Base-by-base conservation (phyloP, 2,329 filamentous ascomycete species). In the Phaeosphaeriaceae sp. region DNA sequence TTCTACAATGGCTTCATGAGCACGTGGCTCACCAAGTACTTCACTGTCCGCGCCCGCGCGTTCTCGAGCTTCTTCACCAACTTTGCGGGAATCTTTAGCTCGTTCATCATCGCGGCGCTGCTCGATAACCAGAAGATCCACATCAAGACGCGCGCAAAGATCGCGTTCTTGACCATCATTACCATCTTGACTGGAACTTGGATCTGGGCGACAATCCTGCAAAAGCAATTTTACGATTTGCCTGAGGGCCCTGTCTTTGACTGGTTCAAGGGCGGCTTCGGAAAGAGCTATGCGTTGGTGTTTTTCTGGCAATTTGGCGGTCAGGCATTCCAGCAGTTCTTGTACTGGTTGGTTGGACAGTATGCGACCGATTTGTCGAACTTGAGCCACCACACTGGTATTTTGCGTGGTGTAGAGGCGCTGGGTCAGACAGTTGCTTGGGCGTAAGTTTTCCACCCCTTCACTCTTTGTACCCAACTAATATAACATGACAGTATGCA, bases 251-350 rank as follows among this genome's bases (percentile, higher is more conserved):
- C 74, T 0, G 69, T 72, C 0, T 74, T 70, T 44, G 74, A 77
- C 24, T 76, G 74, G 74, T 76, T 76, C 67, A 56, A 57, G 6
- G 72, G 71, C 22, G 74, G 74, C 7, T 77, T 77, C 35, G 72
- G 71, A 3, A 76, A 70, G 47, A 59, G 58, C 22, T 77, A 76
- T 44, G 74, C 74, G 9, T 66, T 77, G 0, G 69, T 75, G 0
- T 75, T 75, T 57, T 76, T 75, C 66, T 75, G 73, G 74, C 72
- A 75, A 28, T 77, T 77, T 23, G 72, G 71, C 21, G 74, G 74
- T 0, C 74, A 77, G 54, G 73, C 74, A 0, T 77, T 76, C 60
- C 74, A 76, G 62, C 74, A 77, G 52, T 77, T 77, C 42, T 53
- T 77, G 19, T 77, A 77, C 57, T 77, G 74, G 74, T 55, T 77